These are phyloP conservation scores for Penicillium tannophilum DNA, from an alignment of 495 filamentous ascomycete species.

Conservation along the genomic window DNA sequence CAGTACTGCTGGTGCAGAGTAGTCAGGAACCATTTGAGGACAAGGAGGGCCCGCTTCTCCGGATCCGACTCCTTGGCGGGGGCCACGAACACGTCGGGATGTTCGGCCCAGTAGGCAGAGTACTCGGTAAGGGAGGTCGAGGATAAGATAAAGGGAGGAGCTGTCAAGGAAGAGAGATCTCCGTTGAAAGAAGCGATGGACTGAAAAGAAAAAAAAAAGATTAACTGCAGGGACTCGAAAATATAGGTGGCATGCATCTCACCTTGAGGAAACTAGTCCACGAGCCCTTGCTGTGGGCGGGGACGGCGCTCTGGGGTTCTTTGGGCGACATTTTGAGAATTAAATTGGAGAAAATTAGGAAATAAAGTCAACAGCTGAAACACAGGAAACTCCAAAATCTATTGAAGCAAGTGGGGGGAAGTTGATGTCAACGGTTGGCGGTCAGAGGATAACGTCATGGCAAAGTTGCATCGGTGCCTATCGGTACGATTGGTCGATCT, in stretches of 20 bases:
- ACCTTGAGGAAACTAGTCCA: conserved; percentile 59
- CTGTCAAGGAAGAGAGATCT: conserved; percentile 90
- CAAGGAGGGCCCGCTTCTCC: conserved; percentile 79
- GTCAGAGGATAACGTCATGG: conserved; percentile 34
- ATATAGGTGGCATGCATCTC: conserved; percentile 9
- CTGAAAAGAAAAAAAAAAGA: conserved; percentile 39
- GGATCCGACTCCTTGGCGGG: conserved; percentile 80
- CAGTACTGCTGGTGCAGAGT: conserved; percentile 95
- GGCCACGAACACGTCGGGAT: conserved; percentile 84
- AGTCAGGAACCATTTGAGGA: conserved; percentile 96
- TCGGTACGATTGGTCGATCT: conserved; percentile 12
- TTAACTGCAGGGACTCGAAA: neutral
- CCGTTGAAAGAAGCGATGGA: conserved; percentile 97
- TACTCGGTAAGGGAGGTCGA: conserved; percentile 91
- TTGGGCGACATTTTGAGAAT: conserved; percentile 33
- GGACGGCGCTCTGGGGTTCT: conserved; percentile 37
- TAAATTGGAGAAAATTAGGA: neutral
- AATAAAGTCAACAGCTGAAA: neutral
- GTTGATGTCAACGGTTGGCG: conserved; percentile 19
- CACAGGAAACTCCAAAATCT: conserved; percentile 8
- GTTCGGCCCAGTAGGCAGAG: conserved; percentile 96
- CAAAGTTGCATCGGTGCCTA: neutral
- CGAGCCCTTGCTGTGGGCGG: conserved; percentile 50
- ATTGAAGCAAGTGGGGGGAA: conserved; percentile 7
- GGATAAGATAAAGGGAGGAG: conserved; percentile 94